phyloP scores from a whole-genome alignment of 352 stramenopile species.

The Aphanomyces cochlioides region DNA sequence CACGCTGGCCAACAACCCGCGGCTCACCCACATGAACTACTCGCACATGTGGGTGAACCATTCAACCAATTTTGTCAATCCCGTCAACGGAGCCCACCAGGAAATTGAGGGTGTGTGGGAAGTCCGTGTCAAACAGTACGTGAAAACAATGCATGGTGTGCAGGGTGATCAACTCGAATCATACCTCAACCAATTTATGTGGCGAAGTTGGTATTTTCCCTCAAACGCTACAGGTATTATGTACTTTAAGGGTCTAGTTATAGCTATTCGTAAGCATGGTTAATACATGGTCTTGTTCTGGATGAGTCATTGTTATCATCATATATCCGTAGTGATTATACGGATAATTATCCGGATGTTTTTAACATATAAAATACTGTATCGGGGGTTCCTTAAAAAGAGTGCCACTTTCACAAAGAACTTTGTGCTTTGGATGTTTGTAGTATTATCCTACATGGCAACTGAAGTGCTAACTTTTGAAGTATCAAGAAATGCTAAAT shows the following conservation, averaged over 20 bases:
- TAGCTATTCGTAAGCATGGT: background rate
- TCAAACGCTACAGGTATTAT: background rate
- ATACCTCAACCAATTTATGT: slow-evolving; percentile 28
- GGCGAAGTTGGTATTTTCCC: slow-evolving; percentile 27
- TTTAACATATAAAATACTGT: no score
- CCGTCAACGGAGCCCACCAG: slow-evolving; percentile 27
- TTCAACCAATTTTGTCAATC: slow-evolving; percentile 9
- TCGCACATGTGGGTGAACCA: slow-evolving; percentile 24
- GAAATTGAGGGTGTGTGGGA: slow-evolving; percentile 29
- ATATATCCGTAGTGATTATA: no score
- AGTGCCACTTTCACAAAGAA: no score
- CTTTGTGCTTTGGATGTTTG: no score
- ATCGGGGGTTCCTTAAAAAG: no score
- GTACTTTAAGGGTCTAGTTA: background rate
- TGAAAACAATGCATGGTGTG: slow-evolving; percentile 28
- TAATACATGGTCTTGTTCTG: no score
- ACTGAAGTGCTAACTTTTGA: no score
- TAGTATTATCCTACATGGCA: no score
- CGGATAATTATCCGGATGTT: no score
- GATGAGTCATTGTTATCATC: background rate
- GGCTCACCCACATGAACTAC: slow-evolving; percentile 14
- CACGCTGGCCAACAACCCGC: background rate
- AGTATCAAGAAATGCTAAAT: no score
- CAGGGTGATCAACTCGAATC: background rate
- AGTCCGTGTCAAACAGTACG: slow-evolving; percentile 13